Evolutionary conservation across 306 rosid genomes (phyloP).

Genomic region (Sicyos baderoa): DNA sequence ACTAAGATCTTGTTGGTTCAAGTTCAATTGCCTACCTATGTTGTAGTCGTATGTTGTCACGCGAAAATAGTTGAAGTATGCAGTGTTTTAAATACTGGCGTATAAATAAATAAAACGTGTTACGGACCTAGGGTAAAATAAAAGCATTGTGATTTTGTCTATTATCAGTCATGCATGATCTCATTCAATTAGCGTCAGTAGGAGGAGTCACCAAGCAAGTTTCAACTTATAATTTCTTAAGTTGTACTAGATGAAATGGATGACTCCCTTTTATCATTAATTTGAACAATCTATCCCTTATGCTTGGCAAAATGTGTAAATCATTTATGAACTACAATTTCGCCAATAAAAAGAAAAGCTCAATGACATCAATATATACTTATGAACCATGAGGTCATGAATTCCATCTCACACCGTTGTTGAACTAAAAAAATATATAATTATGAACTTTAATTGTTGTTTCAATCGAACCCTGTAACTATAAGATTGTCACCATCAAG

Average conservation of each 20-base stretch:
- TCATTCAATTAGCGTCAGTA: neutral
- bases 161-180: neutral
- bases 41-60: too few relatives aligned
- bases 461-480: too few relatives aligned
- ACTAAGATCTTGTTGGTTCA: too few relatives aligned
- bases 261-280: neutral
- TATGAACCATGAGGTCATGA: neutral
- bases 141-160: neutral
- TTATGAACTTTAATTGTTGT: too few relatives aligned
- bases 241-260: neutral
- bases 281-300: neutral
- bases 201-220: neutral
- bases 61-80: too few relatives aligned
- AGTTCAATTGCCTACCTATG: too few relatives aligned
- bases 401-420: neutral
- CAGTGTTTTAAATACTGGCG: too few relatives aligned
- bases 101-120: too few relatives aligned
- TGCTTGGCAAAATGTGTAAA: neutral
- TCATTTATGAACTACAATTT: neutral
- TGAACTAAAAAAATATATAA: too few relatives aligned
- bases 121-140: neutral
- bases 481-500: neutral
- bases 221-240: neutral
- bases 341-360: too few relatives aligned
- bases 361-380: too few relatives aligned